These are phyloP conservation scores for Prunus padus DNA, from an alignment of 306 rosid species.

Conservation along the genomic window DNA sequence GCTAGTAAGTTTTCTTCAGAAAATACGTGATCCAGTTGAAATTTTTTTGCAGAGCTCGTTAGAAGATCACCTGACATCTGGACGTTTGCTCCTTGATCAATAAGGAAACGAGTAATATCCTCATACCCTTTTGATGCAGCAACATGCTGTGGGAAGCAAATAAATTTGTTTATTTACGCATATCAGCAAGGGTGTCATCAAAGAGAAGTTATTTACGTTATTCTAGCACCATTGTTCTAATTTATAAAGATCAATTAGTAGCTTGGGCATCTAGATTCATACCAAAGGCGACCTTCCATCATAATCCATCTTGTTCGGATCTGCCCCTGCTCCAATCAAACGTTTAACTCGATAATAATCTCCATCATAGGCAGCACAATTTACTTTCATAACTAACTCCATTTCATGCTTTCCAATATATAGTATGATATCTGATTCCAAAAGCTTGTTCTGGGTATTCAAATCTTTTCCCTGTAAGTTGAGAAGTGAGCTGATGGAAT, in stretches of 20 bases:
- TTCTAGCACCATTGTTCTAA: neutral
- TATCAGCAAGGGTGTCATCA: neutral
- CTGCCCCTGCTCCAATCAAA: slow-evolving; percentile 56
- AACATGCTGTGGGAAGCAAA: slow-evolving; percentile 40
- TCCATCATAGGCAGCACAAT: slow-evolving; percentile 56
- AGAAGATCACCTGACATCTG: slow-evolving; percentile 43
- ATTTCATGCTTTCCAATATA: slow-evolving; percentile 45
- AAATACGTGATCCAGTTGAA: neutral
- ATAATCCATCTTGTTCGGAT: slow-evolving; percentile 64
- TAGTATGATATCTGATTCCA: slow-evolving; percentile 52
- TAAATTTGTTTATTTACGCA: too few species aligned
- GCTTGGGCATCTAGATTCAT: slow-evolving; percentile 10
- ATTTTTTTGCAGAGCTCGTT: neutral
- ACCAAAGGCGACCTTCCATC: slow-evolving; percentile 74
- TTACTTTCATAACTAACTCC: slow-evolving; percentile 54
- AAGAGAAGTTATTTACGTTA: neutral
- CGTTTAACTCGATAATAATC: slow-evolving; percentile 47
- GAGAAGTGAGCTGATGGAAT: neutral
- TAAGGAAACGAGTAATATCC: slow-evolving; percentile 50
- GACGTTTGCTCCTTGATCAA: slow-evolving; percentile 42
- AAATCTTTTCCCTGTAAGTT: slow-evolving; percentile 47
- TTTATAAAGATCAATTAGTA: neutral
- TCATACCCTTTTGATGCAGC: slow-evolving; percentile 56
- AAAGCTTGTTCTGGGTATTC: slow-evolving; percentile 45
- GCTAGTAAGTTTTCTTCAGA: neutral